phyloP scores from a whole-genome alignment of 2,329 filamentous ascomycete species.

The Penicillium corylophilum region DNA sequence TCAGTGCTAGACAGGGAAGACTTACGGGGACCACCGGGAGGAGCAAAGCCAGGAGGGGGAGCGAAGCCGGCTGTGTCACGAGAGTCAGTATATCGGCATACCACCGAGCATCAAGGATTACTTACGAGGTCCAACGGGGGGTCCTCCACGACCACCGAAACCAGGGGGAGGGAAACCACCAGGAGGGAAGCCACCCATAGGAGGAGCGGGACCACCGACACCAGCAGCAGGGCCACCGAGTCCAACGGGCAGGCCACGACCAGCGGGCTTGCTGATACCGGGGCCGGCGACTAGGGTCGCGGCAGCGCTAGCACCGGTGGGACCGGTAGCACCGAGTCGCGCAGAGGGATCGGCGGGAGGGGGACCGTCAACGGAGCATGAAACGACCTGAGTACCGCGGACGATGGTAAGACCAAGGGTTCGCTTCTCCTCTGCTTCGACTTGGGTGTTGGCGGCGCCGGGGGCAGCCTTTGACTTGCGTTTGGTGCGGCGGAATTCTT shows the following conservation, averaged over 20 bases:
- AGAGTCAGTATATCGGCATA: constrained; percentile 16
- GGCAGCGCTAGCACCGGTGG: constrained; percentile 56
- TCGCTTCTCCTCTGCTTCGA: constrained; percentile 94
- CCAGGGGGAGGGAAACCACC: constrained; percentile 55
- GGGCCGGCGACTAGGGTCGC: constrained; percentile 77
- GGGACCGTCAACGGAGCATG: constrained; percentile 90
- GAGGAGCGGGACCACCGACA: constrained; percentile 75
- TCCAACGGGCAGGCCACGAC: constrained; percentile 77
- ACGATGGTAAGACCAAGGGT: constrained; percentile 94
- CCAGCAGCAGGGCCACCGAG: constrained; percentile 86
- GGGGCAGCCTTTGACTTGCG: constrained; percentile 70
- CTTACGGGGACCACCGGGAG: constrained; percentile 48
- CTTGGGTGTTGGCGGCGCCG: constrained; percentile 62
- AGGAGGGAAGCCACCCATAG: constrained; percentile 52
- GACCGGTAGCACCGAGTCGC: constrained; percentile 74
- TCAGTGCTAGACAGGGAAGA: constrained; percentile 17
- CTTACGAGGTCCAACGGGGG: constrained; percentile 53
- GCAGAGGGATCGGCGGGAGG: constrained; percentile 91
- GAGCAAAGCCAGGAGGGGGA: constrained; percentile 50
- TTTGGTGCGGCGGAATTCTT: constrained; percentile 93
- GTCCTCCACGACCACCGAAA: constrained; percentile 53
- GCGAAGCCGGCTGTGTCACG: constrained; percentile 44
- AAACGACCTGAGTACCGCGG: constrained; percentile 91
- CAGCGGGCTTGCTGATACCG: constrained; percentile 86
- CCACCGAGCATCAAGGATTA: constrained; percentile 26